Percentiles rank a stretch among this genome's conserved stretches.
Evolutionary conservation across 2,329 filamentous ascomycete genomes (phyloP).

Genomic region (Amylocarpus encephaloides): DNA sequence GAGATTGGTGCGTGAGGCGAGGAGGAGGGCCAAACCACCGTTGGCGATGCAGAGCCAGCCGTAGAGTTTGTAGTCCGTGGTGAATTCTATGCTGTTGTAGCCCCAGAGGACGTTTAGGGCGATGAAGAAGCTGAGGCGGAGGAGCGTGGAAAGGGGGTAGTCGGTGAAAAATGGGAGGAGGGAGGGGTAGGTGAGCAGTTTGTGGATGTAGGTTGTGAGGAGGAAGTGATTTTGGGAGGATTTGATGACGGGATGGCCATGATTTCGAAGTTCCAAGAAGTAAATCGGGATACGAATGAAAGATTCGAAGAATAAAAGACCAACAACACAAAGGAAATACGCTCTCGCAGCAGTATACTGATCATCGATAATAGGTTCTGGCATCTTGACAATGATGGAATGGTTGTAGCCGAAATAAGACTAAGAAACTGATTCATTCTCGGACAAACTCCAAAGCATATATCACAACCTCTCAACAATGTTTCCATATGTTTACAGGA

Average conservation of each 20-base stretch:
- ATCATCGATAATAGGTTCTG: conserved; percentile 8
- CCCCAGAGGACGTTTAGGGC: conserved; percentile 24
- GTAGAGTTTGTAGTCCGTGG: conserved; percentile 27
- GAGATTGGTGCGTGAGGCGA: conserved; percentile 23
- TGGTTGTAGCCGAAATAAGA: neutral
- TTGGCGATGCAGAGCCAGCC: conserved; percentile 28
- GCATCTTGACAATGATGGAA: neutral
- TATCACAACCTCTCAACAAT: neutral
- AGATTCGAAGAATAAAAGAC: conserved; percentile 20
- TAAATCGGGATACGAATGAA: conserved; percentile 12
- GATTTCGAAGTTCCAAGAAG: conserved; percentile 8
- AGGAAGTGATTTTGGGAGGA: conserved; percentile 7
- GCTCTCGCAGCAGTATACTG: conserved; percentile 11
- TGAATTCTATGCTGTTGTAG: conserved; percentile 20
- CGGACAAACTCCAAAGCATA: neutral
- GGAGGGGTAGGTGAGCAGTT: conserved; percentile 8
- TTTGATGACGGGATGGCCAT: conserved; percentile 6
- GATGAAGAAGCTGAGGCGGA: conserved; percentile 19
- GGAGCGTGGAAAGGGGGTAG: conserved; percentile 14
- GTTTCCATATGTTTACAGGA: no score
- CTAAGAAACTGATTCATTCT: neutral
- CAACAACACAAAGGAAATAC: conserved; percentile 17
- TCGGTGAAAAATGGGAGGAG: conserved; percentile 13
- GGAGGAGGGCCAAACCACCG: conserved; percentile 23
- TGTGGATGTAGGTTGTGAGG: conserved; percentile 12